These are phyloP conservation scores for Fusarium sp. DNA, from an alignment of 2,329 filamentous ascomycete species.

Conservation along the genomic window DNA sequence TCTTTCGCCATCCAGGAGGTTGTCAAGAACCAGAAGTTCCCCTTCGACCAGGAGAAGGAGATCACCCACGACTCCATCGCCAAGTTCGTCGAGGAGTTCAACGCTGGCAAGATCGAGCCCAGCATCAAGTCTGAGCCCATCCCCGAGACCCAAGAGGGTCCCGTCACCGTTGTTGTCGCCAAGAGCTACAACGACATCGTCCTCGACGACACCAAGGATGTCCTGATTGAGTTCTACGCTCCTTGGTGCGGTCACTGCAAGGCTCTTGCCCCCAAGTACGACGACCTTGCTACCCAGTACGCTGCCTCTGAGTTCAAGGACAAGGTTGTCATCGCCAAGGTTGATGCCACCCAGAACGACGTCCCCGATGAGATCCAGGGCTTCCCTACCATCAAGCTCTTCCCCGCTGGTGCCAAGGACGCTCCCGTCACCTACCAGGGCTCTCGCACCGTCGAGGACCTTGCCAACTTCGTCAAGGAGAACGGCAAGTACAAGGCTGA, in stretches of 20 bases:
- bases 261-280: slow-evolving; percentile 95
- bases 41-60: slow-evolving; percentile 87
- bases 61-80: slow-evolving; percentile 80
- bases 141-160: slow-evolving; percentile 91
- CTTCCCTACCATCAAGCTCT: slow-evolving; percentile 99
- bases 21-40: slow-evolving; percentile 96
- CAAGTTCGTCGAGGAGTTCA: slow-evolving; percentile 88
- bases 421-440: slow-evolving; percentile 89
- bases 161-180: slow-evolving; percentile 90
- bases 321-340: slow-evolving; percentile 95
- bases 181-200: slow-evolving; percentile 95
- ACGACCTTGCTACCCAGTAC: slow-evolving; percentile 87
- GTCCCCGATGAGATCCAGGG: slow-evolving; percentile 97
- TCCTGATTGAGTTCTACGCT: slow-evolving; percentile 98
- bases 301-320: slow-evolving; percentile 83
- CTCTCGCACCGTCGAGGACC: slow-evolving; percentile 89
- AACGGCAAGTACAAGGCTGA: slow-evolving; percentile 91
- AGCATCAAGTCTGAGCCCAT: slow-evolving; percentile 99
- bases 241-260: slow-evolving; percentile 99
- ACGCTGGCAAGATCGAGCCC: slow-evolving; percentile 89
- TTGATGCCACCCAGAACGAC: slow-evolving; percentile 96
- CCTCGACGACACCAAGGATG: slow-evolving; percentile 94
- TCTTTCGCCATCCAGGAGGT: slow-evolving; percentile 98
- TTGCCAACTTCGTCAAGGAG: slow-evolving; percentile 93
- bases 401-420: slow-evolving; percentile 89